These are phyloP conservation scores for Populus tomentosa DNA, from an alignment of 441 rosid genomes.

Conservation along the genomic window DNA sequence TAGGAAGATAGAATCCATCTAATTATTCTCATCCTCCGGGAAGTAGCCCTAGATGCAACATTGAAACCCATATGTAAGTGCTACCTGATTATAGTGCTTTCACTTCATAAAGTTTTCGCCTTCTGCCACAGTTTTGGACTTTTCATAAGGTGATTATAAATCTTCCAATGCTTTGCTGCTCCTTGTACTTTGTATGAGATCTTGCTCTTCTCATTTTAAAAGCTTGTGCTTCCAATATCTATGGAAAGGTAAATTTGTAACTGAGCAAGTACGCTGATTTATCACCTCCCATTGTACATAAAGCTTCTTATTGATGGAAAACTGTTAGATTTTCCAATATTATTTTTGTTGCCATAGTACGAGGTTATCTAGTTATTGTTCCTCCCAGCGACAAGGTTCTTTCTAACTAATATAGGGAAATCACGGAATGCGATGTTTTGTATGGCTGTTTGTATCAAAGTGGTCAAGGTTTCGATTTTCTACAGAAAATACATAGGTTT, in stretches of 20 bases:
- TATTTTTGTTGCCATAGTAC: background rate
- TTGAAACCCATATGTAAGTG: conserved; percentile 13
- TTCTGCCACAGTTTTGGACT: conserved; percentile 8
- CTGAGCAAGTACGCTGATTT: background rate
- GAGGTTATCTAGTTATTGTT: background rate
- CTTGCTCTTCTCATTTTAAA: conserved; percentile 11
- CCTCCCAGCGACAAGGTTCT: background rate
- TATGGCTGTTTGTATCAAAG: background rate
- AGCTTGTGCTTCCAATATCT: background rate
- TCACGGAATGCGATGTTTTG: background rate
- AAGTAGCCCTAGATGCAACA: conserved; percentile 16
- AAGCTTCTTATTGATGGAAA: background rate
- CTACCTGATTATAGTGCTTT: conserved; percentile 17
- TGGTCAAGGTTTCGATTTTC: background rate
- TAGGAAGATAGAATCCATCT: conserved; percentile 23
- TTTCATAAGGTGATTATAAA: conserved; percentile 23
- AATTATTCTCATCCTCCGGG: conserved; percentile 13
- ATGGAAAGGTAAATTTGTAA: background rate
- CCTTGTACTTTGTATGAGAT: conserved; percentile 22
- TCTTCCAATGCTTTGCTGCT: conserved; percentile 13
- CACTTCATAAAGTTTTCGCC: conserved; percentile 16
- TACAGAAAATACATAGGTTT: background rate
- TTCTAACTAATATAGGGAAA: background rate
- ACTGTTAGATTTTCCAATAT: background rate
- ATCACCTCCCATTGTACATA: conserved; percentile 2